A percentile compares a stretch with the other conserved stretches of the same genome.
Evolutionary conservation across 306 rosid genomes (phyloP).

Genomic region (Cucumis cinereus): DNA sequence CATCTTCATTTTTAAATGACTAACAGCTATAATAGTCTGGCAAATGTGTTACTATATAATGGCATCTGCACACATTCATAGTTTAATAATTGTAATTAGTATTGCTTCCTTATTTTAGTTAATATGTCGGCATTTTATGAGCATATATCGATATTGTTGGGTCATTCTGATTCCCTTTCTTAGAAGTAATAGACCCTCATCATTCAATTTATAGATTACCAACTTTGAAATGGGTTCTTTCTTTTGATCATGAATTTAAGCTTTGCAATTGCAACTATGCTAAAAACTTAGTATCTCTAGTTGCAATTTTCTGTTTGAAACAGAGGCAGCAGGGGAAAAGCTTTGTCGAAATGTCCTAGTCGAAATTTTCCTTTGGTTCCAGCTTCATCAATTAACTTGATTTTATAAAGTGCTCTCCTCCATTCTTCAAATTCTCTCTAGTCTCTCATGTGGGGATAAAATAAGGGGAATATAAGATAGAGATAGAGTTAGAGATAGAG

Average conservation of each 20-base stretch:
- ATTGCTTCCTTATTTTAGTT: not conserved
- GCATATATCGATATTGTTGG: not conserved
- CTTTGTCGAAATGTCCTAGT: slow-evolving; percentile 80
- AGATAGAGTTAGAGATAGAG: too few relatives aligned
- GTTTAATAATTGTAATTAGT: not conserved
- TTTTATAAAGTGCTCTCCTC: not conserved
- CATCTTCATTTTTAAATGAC: not conserved
- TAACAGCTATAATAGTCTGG: not conserved
- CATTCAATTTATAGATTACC: not conserved
- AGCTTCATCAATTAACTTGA: slow-evolving; percentile 14
- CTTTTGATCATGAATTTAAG: not conserved
- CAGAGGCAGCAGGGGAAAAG: slow-evolving; percentile 71
- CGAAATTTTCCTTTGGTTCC: slow-evolving; percentile 31
- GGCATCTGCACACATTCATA: not conserved
- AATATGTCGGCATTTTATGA: not conserved
- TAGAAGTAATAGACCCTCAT: not conserved
- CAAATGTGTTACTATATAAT: not conserved
- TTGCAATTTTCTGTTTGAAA: slow-evolving; percentile 90
- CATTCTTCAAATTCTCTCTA: not conserved
- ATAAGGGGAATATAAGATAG: not conserved
- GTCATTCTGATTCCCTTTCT: not conserved
- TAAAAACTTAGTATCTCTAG: not conserved
- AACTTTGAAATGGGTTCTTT: not conserved
- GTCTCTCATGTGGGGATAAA: slow-evolving; percentile 6
- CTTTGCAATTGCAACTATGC: not conserved